Evolutionary conservation across 2,329 filamentous ascomycete genomes (phyloP).

Genomic region (Coleophoma cylindrospora): DNA sequence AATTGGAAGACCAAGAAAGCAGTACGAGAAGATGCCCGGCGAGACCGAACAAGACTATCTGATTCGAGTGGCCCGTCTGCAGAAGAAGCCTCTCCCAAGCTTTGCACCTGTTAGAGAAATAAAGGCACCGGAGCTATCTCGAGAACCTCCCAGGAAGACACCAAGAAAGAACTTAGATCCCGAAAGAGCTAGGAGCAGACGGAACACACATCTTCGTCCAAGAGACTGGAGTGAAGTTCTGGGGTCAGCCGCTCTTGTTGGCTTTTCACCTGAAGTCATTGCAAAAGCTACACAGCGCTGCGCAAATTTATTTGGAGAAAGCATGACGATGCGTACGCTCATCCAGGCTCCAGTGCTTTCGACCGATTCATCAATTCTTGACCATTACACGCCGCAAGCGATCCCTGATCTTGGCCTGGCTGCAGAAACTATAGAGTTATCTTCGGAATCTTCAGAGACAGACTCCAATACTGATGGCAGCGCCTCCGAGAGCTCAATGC

Average conservation of each 20-base stretch:
- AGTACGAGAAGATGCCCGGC: conserved; percentile 18
- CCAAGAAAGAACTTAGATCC: conserved; percentile 4
- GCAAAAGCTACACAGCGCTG: conserved; percentile 70
- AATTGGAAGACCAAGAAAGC: conserved; percentile 19
- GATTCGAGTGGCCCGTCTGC: conserved; percentile 38
- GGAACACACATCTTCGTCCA: conserved; percentile 13
- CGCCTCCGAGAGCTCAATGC: neutral
- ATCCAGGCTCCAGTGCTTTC: conserved; percentile 10
- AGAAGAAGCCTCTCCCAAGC: conserved; percentile 34
- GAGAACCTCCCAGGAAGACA: neutral
- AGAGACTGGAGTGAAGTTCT: conserved; percentile 84
- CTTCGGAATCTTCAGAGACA: neutral
- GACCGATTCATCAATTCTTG: conserved; percentile 6
- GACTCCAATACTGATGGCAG: neutral
- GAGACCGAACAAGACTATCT: conserved; percentile 36
- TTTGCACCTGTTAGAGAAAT: conserved; percentile 13
- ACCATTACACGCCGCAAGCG: conserved; percentile 18
- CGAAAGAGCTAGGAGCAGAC: conserved; percentile 2
- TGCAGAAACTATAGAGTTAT: neutral
- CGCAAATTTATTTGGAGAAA: conserved; percentile 67
- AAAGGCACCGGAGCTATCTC: neutral
- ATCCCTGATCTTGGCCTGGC: conserved; percentile 11
- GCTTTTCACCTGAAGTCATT: conserved; percentile 61
- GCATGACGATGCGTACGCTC: conserved; percentile 48
- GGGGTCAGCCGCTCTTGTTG: conserved; percentile 69